These are phyloP conservation scores for Metschnikowia kofuensis DNA, from an alignment of 805 yeast genomes.

Conservation along the genomic window DNA sequence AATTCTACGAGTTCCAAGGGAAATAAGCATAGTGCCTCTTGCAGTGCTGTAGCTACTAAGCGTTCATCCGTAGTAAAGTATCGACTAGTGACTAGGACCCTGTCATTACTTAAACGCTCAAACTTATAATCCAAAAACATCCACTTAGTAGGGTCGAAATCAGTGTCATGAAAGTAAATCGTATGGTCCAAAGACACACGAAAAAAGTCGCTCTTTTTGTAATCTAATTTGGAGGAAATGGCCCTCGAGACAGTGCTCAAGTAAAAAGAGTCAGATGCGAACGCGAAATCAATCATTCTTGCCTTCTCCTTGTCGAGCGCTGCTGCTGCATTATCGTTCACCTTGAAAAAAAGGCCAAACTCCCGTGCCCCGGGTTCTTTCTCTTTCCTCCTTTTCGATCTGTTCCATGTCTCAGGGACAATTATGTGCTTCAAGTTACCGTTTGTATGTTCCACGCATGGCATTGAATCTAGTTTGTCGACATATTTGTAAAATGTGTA, in stretches of 20 bases:
- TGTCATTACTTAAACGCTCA: constrained; percentile 30
- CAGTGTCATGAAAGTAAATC: constrained; percentile 33
- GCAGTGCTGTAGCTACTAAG: constrained; percentile 30
- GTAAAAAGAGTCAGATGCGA: constrained; percentile 31
- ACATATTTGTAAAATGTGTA: constrained; percentile 20
- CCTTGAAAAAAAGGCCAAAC: constrained; percentile 30
- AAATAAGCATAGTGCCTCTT: constrained; percentile 30
- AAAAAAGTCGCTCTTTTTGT: constrained; percentile 23
- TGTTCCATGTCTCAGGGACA: constrained; percentile 21
- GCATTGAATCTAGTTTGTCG: constrained; percentile 13
- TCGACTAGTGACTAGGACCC: constrained; percentile 28
- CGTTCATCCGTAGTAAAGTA: constrained; percentile 28
- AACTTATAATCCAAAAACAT: constrained; percentile 34
- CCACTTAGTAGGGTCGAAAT: constrained; percentile 37
- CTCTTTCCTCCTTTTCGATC: constrained; percentile 9
- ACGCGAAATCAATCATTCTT: constrained; percentile 22
- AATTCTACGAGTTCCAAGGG: constrained; percentile 13
- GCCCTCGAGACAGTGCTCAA: constrained; percentile 27
- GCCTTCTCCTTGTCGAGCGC: constrained; percentile 22
- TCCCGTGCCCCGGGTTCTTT: constrained; percentile 19
- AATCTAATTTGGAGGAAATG: constrained; percentile 15
- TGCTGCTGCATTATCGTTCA: constrained; percentile 25
- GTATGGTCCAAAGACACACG: constrained; percentile 39
- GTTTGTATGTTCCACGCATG: constrained; percentile 26
- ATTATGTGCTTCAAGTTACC: constrained; percentile 27